Evolutionary conservation across 805 yeast genomes (phyloP), one percentile per base, ranked within the genome.

Genomic region (Saturnispora halmiae): DNA sequence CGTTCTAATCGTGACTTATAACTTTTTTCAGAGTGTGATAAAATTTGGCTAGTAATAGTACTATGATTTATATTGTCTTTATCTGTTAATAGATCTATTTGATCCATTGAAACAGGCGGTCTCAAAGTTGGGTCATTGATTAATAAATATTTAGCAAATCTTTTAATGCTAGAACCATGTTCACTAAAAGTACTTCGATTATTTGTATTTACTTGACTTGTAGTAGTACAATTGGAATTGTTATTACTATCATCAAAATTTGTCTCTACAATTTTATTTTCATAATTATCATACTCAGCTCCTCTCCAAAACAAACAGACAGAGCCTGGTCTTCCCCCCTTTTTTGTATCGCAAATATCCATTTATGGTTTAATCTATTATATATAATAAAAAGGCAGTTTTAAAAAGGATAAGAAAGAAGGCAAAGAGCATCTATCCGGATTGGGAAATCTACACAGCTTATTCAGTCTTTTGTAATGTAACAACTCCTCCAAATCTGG

Each of bases 401-500:
- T 19, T 13, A 21, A 16, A 28, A 6, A 14, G n/a, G 15, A 10
- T 20, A 6, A 32, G 34, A 35, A 11, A 16, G 13, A 15, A 14
- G 27, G 33, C 9, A 19, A 15, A 15, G 33, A 30, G 33, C 33
- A 33, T 20, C 4, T 33, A 4, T 14, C 29, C 22, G 19, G 18
- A 30, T 21, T 19, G 1, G 16, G 14, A 18, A 30, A 37, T 19
- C 6, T 14, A 20, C 32, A 15, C 32, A 29, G 19, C 16, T 22
- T 13, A 2, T 24, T n/a, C 27, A 28, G 9, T 26, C 31, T 47
- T 41, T 31, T 51, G 46, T 8, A 50, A 26, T 34, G 48, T 47
- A n/a, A 52, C 43, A 35, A 52, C 52, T 37, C 56, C 55, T n/a
- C 56, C 53, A 36, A 51, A 50, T 22, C 56, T 36, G 4, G 56